phyloP scores from a whole-genome alignment of 2,329 filamentous ascomycete species.

The Stagonosporopsis tanaceti region DNA sequence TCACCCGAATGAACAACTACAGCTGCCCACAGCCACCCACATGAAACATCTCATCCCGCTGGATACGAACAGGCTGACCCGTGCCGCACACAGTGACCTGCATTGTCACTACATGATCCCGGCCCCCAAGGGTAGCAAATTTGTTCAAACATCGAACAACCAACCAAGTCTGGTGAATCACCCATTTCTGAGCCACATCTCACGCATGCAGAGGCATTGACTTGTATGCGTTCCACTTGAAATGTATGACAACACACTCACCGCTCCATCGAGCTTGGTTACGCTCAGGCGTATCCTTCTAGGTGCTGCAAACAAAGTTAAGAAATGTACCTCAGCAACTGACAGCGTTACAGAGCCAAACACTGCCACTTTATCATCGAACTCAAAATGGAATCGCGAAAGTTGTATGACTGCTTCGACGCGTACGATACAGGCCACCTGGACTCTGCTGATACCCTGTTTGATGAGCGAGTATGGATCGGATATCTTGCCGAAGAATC shows the following conservation, averaged over 20 bases:
- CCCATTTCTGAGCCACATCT: neutral
- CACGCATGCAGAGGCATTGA: neutral
- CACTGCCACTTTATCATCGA: no score
- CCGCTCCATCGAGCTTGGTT: neutral
- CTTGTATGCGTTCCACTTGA: neutral
- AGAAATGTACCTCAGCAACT: neutral
- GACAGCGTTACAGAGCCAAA: neutral
- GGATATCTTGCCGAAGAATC: slow-evolving; percentile 28
- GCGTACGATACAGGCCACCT: slow-evolving; percentile 21
- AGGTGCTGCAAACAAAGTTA: neutral
- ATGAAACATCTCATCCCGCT: no score
- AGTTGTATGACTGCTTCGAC: slow-evolving; percentile 23
- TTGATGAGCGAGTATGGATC: slow-evolving; percentile 30
- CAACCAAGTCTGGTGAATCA: no score
- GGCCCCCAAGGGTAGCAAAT: no score
- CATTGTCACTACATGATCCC: no score
- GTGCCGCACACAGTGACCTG: no score
- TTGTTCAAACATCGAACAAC: no score
- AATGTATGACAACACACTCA: no score
- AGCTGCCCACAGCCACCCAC: no score
- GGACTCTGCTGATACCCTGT: slow-evolving; percentile 24
- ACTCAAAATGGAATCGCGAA: neutral
- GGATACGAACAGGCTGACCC: no score
- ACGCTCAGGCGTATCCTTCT: neutral
- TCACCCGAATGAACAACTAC: no score